phyloP scores from a whole-genome alignment of 805 yeast species.

The Suhomyces xylopsoci region DNA sequence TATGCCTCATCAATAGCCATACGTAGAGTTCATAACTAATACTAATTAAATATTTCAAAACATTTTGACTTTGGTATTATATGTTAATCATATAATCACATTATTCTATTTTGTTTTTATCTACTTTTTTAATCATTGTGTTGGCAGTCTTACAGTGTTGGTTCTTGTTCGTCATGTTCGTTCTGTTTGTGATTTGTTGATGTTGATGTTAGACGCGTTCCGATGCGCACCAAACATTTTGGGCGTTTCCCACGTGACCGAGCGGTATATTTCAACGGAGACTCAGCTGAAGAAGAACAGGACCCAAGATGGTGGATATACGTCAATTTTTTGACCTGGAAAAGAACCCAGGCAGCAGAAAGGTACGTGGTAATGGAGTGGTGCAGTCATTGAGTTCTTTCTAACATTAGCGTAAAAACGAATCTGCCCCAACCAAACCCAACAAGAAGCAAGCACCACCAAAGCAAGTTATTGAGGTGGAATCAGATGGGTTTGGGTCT shows the following conservation, averaged over 20 bases:
- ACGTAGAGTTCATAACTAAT: no score
- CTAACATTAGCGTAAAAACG: background rate
- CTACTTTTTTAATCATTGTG: no score
- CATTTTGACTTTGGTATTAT: no score
- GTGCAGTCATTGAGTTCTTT: background rate
- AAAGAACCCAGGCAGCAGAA: background rate
- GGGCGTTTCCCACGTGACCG: background rate
- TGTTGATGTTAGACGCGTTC: background rate
- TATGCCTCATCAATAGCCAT: no score
- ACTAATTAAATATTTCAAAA: no score
- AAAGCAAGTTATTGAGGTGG: constrained; percentile 6
- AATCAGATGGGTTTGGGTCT: constrained; percentile 7
- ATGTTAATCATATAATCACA: no score
- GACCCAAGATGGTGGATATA: background rate
- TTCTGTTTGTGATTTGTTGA: no score
- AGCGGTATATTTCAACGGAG: background rate
- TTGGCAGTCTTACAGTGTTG: no score
- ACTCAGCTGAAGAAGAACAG: background rate
- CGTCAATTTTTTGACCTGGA: background rate
- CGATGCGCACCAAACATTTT: no score
- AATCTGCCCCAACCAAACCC: background rate
- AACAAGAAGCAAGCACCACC: background rate
- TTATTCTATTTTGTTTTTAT: no score
- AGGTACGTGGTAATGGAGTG: background rate
- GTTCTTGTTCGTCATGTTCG: no score